Percentiles rank a stretch among this genome's conserved stretches.
Conservation (phyloP, 1,139 yeast genomes). For the Taphrina deformans region DNA sequence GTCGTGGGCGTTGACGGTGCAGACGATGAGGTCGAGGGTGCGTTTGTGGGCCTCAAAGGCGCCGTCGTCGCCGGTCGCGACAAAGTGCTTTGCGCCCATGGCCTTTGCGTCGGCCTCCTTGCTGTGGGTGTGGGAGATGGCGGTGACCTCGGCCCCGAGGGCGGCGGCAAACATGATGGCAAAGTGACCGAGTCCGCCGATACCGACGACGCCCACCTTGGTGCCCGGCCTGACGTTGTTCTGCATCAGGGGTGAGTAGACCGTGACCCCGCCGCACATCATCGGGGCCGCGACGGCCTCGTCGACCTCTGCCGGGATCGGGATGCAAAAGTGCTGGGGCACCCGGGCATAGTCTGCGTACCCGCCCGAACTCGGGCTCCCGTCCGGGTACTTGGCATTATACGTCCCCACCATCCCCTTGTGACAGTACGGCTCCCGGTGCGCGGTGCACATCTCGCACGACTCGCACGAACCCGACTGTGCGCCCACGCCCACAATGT, state of each 20-base stretch:
- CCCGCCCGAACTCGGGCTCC: constrained; percentile 56
- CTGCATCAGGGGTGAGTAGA: constrained; percentile 57
- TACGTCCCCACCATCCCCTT: constrained; percentile 51
- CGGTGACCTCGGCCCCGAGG: constrained; percentile 55
- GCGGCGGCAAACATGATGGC: constrained; percentile 57
- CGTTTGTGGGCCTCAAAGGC: constrained; percentile 51
- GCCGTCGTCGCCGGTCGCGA: constrained; percentile 49
- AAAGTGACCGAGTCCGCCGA: constrained; percentile 61
- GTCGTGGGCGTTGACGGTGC: constrained; percentile 48
- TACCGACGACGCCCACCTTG: constrained; percentile 56
- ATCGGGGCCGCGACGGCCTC: constrained; percentile 60
- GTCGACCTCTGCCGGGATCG: constrained; percentile 57
- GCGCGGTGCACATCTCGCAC: constrained; percentile 53
- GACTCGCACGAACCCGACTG: constrained; percentile 52
- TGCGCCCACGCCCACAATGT: constrained; percentile 66
- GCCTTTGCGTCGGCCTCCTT: constrained; percentile 52
- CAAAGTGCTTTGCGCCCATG: constrained; percentile 52
- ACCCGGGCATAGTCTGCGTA: constrained; percentile 60
- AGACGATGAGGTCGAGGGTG: constrained; percentile 53
- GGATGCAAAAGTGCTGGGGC: constrained; percentile 56
- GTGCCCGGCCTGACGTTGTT: constrained; percentile 54
- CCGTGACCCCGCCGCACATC: constrained; percentile 68
- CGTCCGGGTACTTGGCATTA: constrained; percentile 40
- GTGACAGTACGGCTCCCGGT: constrained; percentile 56
- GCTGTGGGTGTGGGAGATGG: constrained; percentile 51